Base-by-base conservation (phyloP, 768 basidiomycete species). In the Goffeauzyma gilvescens region DNA sequence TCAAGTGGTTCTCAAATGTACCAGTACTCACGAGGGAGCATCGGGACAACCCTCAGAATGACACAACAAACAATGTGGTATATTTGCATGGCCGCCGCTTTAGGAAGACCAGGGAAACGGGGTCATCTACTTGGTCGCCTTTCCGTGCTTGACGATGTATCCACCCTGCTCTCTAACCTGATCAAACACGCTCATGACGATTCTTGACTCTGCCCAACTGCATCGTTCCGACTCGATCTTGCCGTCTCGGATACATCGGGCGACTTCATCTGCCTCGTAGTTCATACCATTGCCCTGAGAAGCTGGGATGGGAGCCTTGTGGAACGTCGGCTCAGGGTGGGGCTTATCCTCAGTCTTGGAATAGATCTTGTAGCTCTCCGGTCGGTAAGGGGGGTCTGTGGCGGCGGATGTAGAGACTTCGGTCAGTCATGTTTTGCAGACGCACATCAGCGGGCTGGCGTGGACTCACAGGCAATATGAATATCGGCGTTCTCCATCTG, bases 231-330 rank as follows among this genome's bases (percentile, higher is more conserved):
- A 83, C 64, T 86, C 75, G 20, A 66, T 65, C 67, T 78, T 81
- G 2, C 78, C 78, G 40, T 78, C 77, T 28, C 75, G 64, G 17
- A 84, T 66, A 55, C 79, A 81, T 36, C 81, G 64, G 14, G 81
- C 84, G 9, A 84, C 82, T 46, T 87, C 83, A 54, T 89, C 85
- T 3, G 84, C 83, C 62, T 87, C 73, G 62, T 77, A 89, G 60
- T 82, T 74, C 78, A 74, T 81, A 6, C 83, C 85, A 25, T 66
- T 67, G 8, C 81, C 81, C 23, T 55, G 59, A 4, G 21, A 32
- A 5, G 40, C 24, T 12, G 42, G 51, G 23, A 55, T 45, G 0
- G 60, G 53, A 30, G 15, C 26, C 24, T 43, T 31, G 27, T 73
- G 67, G 48, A 78, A 74, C 21, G 53, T 60, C 45, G 63, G 69